Conservation (phyloP, 208 protist species). For the Leishmania tropica region DNA sequence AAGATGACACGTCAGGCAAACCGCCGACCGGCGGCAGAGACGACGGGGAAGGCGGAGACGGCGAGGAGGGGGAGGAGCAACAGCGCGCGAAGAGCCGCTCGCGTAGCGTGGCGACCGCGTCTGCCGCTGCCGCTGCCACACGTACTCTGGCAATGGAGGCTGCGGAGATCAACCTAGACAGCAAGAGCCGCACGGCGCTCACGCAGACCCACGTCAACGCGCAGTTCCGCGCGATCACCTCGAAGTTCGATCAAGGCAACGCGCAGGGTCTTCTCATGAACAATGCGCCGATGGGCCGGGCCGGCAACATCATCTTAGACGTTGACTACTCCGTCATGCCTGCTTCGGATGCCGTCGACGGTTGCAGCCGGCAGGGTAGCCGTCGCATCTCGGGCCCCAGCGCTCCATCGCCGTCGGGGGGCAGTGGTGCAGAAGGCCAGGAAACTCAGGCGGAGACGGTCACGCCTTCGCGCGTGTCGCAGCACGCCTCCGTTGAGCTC, state of each 20-base stretch:
- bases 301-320: conserved; percentile 86
- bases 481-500: conserved; percentile 29
- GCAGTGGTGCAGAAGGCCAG: neutral
- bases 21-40: conserved; percentile 31
- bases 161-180: conserved; percentile 88
- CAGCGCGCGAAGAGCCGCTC: conserved; percentile 27
- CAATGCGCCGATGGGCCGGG: conserved; percentile 81
- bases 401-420: neutral
- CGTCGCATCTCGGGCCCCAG: conserved; percentile 1
- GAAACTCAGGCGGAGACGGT: neutral
- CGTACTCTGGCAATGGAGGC: conserved; percentile 83
- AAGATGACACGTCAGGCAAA: conserved; percentile 47
- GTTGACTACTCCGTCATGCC: conserved; percentile 73
- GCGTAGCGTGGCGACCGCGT: conserved; percentile 21
- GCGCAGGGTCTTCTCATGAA: conserved; percentile 85
- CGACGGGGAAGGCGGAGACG: conserved; percentile 30
- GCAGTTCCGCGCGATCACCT: conserved; percentile 90
- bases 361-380: conserved; percentile 9
- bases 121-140: conserved; percentile 22
- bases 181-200: conserved; percentile 65
- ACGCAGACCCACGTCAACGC: conserved; percentile 78
- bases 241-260: conserved; percentile 91
- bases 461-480: conserved; percentile 20
- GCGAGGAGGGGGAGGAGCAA: conserved; percentile 12
- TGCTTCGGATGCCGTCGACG: conserved; percentile 17